Base-by-base conservation (phyloP, 2,329 filamentous ascomycete species). In the Fusarium sp. region DNA sequence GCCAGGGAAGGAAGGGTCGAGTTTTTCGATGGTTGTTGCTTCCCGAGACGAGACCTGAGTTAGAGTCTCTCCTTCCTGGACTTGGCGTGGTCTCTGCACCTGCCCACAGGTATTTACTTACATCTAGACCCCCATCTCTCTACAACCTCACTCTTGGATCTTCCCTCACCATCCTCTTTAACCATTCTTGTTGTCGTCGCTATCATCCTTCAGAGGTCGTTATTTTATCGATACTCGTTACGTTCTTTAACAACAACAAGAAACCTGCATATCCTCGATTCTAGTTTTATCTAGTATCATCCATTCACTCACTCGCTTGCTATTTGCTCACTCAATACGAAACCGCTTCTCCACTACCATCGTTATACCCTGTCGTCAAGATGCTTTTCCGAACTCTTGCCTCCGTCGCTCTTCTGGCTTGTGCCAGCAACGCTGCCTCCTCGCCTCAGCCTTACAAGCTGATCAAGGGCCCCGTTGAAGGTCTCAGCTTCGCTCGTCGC, bases 401-500 rank as follows among this genome's bases (percentile, higher is more conserved):
- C 59, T 75, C 77, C 58, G 42, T 79, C 54, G 79, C 79, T 72
- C 55, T 81, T 60, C 61, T 81, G 76, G 79, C 80, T 46, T 77
- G 75, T 63, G 77, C 78, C 57, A 76, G 77, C 53, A 71, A 70
- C 65, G 80, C 72, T 61, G 75, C 74, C 57, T 76, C 78, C 37
- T 63, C 65, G 42, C 65, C 76, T 58, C 66, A 79, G 74, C 80
- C 79, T 49, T 82, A 81, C 74, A 77, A 77, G 72, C 77, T 81
- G 67, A 76, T 79, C 63, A 75, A 76, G 67, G 81, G 78, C 76
- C 72, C 79, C 61, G 65, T 81, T 57, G 74, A 76, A 55, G 79
- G 78, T 51, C 68, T 85, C 70, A 82, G 83, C 61, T 77, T 86
- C 54, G 76, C 77, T 48, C 81, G 79, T 72, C 84, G 84, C 76